These are phyloP conservation scores for Penicillium mononematosum DNA, from an alignment of 495 filamentous ascomycete species.

Conservation along the genomic window DNA sequence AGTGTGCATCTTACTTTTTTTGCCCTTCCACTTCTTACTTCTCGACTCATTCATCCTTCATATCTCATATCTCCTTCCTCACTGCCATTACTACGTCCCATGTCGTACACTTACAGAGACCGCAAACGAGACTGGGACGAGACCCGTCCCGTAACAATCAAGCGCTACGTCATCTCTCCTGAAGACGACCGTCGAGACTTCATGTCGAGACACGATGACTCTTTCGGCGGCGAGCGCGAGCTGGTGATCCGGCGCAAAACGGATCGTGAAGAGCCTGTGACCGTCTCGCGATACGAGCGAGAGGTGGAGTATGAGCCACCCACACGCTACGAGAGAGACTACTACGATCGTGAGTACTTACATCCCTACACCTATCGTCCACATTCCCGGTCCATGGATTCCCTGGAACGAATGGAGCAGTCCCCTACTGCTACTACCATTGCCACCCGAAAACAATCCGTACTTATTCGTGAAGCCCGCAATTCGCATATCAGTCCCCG, in stretches of 20 bases:
- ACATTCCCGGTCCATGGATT: constrained; percentile 67
- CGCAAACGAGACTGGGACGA: constrained; percentile 48
- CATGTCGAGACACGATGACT: constrained; percentile 39
- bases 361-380: constrained; percentile 54
- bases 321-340: constrained; percentile 52
- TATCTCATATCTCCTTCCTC: constrained; percentile 3
- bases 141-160: constrained; percentile 43
- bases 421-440: constrained; percentile 53
- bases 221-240: constrained; percentile 39
- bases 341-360: constrained; percentile 53
- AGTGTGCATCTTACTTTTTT: constrained; percentile 14
- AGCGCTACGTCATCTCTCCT: constrained; percentile 50
- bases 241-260: constrained; percentile 51
- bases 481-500: constrained; percentile 62
- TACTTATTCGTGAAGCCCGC: constrained; percentile 75
- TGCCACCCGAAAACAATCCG: constrained; percentile 70
- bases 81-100: constrained; percentile 22
- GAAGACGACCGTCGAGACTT: constrained; percentile 48
- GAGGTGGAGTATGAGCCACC: constrained; percentile 44
- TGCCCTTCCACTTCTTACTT: constrained; percentile 5
- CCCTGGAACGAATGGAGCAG: constrained; percentile 55
- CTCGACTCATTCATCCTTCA: constrained; percentile 5
- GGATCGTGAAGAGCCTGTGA: constrained; percentile 43
- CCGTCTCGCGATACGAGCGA: constrained; percentile 44
- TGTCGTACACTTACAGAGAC: constrained; percentile 49